A percentile compares a stretch with the other conserved stretches of the same genome.
Conservation (phyloP, 345 rosid genomes). For the Arabis alpina region DNA sequence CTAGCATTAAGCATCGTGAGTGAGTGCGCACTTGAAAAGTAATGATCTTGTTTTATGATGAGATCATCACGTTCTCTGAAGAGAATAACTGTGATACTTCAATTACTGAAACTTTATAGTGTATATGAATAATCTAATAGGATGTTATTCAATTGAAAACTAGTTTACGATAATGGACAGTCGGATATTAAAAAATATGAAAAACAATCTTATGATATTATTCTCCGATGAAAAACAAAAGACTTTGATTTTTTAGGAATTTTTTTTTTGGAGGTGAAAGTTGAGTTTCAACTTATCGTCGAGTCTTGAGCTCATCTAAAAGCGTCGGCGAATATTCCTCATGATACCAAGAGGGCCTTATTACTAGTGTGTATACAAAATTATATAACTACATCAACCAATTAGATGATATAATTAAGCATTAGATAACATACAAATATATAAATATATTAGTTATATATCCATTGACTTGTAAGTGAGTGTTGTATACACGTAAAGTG, state of each 20-base stretch:
- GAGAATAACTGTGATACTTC: not conserved
- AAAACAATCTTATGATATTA: not conserved
- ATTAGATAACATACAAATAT: not conserved
- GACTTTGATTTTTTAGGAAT: no score
- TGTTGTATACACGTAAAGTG: constrained; percentile 39
- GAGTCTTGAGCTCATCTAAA: no score
- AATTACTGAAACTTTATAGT: no score
- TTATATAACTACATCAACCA: constrained; percentile 14
- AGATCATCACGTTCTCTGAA: not conserved
- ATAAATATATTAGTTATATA: not conserved
- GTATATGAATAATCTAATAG: not conserved
- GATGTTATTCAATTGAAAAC: not conserved
- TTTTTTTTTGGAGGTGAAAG: no score
- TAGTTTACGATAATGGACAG: no score
- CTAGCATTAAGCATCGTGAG: no score
- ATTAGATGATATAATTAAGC: constrained; percentile 2
- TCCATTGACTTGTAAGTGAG: constrained; percentile 36
- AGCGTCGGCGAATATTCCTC: constrained; percentile 11
- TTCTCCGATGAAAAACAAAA: not conserved
- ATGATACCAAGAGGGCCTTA: constrained; percentile 1
- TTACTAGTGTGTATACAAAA: not conserved
- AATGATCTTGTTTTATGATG: not conserved
- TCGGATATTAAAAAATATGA: no score
- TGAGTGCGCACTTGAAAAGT: not conserved
- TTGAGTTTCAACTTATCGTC: no score